Evolutionary conservation across 169 alveolate species (phyloP).

Genomic region (Plasmodium yoelii): DNA sequence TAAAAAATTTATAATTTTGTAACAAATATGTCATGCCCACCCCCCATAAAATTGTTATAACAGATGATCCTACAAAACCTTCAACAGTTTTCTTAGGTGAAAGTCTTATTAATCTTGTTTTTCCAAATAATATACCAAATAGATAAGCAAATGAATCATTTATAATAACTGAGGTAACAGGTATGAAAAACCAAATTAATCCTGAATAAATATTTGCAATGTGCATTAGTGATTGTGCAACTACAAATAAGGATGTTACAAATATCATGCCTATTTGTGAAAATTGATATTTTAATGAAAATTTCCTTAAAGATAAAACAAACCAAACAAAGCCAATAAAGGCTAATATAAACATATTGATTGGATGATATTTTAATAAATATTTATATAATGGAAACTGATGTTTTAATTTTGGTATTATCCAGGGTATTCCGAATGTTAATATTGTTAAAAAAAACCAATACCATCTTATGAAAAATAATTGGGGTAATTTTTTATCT

Average conservation of each 20-base stretch:
- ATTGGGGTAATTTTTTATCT: constrained; percentile 64
- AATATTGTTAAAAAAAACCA: constrained; percentile 75
- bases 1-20: constrained; percentile 82
- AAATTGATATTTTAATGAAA: constrained; percentile 94
- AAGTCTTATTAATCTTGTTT: constrained; percentile 92
- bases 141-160: constrained; percentile 97
- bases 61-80: constrained; percentile 96
- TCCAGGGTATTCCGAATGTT: constrained; percentile 83
- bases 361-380: constrained; percentile 90
- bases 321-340: constrained; percentile 94
- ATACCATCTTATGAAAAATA: constrained; percentile 65
- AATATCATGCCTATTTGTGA: constrained; percentile 92
- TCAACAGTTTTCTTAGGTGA: constrained; percentile 99
- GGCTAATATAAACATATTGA: constrained; percentile 88
- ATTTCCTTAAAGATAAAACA: constrained; percentile 91
- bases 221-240: constrained; percentile 82
- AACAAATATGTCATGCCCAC: constrained; percentile 80
- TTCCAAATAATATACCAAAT: constrained; percentile 96
- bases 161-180: constrained; percentile 93
- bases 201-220: constrained; percentile 95
- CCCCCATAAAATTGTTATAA: constrained; percentile 88
- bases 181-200: constrained; percentile 96
- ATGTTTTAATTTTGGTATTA: constrained; percentile 83
- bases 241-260: constrained; percentile 81
- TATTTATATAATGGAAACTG: constrained; percentile 71